Conservation (phyloP, 345 rosid species). For the Ailanthus altissimus region DNA sequence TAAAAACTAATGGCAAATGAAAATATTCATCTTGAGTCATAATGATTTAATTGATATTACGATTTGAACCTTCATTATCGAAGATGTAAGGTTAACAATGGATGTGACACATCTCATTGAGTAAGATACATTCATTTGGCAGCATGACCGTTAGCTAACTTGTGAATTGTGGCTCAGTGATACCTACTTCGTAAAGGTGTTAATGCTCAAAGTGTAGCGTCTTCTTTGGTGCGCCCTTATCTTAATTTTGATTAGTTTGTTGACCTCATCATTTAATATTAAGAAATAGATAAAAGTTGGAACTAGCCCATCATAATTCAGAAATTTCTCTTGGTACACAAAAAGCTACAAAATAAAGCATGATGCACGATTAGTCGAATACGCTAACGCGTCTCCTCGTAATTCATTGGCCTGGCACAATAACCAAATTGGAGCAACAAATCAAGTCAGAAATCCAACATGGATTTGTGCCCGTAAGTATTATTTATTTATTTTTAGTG, state of each 20-base stretch:
- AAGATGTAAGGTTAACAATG: not conserved
- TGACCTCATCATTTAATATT: constrained; percentile 15
- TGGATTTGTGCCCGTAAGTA: not conserved
- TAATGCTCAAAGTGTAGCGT: not conserved
- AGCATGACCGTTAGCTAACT: constrained; percentile 8
- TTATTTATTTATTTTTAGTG: no score
- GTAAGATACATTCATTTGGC: not conserved
- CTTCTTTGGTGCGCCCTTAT: constrained; percentile 29
- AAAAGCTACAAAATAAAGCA: constrained; percentile 5
- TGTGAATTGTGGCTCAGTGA: no score
- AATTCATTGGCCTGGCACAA: constrained; percentile 13
- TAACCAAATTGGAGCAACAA: constrained; percentile 29
- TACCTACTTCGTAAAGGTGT: not conserved
- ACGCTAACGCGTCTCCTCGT: constrained; percentile 27
- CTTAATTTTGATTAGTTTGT: constrained; percentile 12
- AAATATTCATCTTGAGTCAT: not conserved
- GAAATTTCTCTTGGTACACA: constrained; percentile 7
- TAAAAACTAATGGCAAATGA: no score
- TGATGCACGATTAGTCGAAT: not conserved
- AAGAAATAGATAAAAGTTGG: not conserved
- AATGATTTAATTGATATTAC: not conserved
- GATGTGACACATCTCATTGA: not conserved
- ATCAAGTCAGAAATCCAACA: not conserved
- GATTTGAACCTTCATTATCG: not conserved
- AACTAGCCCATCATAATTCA: constrained; percentile 2